A percentile compares a stretch with the other conserved stretches of the same genome.
These are phyloP conservation scores for Teratosphaeriaceae sp. DNA, from an alignment of 2,329 filamentous ascomycete species.

Conservation along the genomic window DNA sequence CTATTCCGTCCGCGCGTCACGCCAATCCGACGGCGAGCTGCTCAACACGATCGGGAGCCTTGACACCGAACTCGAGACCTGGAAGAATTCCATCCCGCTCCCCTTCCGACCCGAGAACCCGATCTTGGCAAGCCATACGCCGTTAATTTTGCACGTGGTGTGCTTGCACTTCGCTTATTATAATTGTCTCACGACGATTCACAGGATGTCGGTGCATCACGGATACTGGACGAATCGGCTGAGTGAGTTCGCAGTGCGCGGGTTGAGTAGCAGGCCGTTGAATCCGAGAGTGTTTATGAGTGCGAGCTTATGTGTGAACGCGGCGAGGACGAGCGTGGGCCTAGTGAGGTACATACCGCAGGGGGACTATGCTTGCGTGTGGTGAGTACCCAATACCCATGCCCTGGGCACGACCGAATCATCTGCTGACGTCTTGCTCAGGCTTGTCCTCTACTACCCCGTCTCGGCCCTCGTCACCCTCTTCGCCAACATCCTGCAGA, in stretches of 20 bases:
- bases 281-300: conserved; percentile 95
- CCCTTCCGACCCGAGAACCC: conserved; percentile 97
- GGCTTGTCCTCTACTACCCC: conserved; percentile 92
- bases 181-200: conserved; percentile 95
- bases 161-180: conserved; percentile 96
- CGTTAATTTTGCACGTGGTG: conserved; percentile 88
- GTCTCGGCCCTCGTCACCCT: conserved; percentile 91
- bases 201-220: conserved; percentile 96
- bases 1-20: conserved; percentile 87
- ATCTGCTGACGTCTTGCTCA: no score
- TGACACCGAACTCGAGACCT: conserved; percentile 74
- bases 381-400: no score
- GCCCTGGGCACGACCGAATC: no score
- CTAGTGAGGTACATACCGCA: conserved; percentile 94
- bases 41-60: conserved; percentile 94
- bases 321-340: conserved; percentile 89
- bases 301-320: conserved; percentile 84
- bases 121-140: conserved; percentile 87
- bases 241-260: conserved; percentile 92
- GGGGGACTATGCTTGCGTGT: conserved; percentile 90
- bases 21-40: conserved; percentile 85
- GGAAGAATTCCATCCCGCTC: conserved; percentile 92
- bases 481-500: conserved; percentile 94
- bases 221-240: conserved; percentile 96
- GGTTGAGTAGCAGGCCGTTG: conserved; percentile 79